Evolutionary conservation across 108 stramenopile genomes (phyloP).

Genomic region (Cyclotella sp.): DNA sequence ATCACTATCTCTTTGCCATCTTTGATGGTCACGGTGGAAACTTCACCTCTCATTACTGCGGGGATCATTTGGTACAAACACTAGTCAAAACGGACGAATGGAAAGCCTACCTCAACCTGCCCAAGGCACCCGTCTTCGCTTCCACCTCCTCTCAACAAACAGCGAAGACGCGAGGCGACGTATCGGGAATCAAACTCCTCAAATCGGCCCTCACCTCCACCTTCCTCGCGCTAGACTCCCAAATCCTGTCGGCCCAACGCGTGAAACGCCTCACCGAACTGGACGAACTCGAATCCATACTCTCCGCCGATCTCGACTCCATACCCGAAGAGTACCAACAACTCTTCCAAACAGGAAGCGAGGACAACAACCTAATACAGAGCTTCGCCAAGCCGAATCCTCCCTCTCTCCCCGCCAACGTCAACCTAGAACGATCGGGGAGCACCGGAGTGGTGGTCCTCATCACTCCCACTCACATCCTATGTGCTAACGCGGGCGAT

Average conservation of each 20-base stretch:
- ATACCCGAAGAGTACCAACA: slow-evolving; percentile 10
- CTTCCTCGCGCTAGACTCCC: slow-evolving; percentile 73
- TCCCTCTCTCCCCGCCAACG: slow-evolving; percentile 21
- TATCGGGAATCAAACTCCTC: slow-evolving; percentile 62
- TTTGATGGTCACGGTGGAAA: slow-evolving; percentile 93
- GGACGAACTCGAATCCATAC: slow-evolving; percentile 17
- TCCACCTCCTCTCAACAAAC: not conserved
- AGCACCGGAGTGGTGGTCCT: slow-evolving; percentile 90
- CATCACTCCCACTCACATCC: slow-evolving; percentile 87
- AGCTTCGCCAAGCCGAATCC: slow-evolving; percentile 27
- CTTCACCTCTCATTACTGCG: slow-evolving; percentile 79
- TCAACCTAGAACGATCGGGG: slow-evolving; percentile 76
- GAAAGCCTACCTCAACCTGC: slow-evolving; percentile 60
- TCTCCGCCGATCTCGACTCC: slow-evolving; percentile 13
- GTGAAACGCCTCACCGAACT: slow-evolving; percentile 31
- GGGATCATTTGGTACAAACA: slow-evolving; percentile 60
- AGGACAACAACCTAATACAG: slow-evolving; percentile 26
- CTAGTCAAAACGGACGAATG: slow-evolving; percentile 62
- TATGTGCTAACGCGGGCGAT: slow-evolving; percentile 98
- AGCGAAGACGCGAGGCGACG: slow-evolving; percentile 34
- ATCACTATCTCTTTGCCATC: slow-evolving; percentile 83
- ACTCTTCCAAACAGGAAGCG: slow-evolving; percentile 34
- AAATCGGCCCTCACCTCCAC: slow-evolving; percentile 66
- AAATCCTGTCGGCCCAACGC: slow-evolving; percentile 31
- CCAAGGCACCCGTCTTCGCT: not conserved